Evolutionary conservation across 2,329 filamentous ascomycete species (phyloP), one percentile per base, ranked within the genome.

Genomic region (Trichoderma koningii): DNA sequence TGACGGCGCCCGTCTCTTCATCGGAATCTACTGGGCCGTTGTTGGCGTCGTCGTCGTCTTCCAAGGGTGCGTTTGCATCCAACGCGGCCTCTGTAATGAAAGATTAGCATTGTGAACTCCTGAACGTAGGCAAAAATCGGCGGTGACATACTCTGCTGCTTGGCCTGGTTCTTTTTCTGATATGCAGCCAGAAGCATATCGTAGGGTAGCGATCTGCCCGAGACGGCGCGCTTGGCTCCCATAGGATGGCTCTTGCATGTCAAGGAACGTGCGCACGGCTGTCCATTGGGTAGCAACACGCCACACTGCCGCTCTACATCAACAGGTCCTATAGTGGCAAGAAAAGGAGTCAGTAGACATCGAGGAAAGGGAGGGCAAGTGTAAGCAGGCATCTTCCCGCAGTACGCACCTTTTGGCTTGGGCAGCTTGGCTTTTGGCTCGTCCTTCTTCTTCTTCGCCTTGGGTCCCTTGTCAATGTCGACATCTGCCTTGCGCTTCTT

Each of bases 91-190:
- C 92, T 95, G 75, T 72, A 75, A 19, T 55, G 26, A 47, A 38
- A 15, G 60, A 15, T 63, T 55, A 63, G 50, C 23, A n/a, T 53
- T 28, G 26, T 26, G 17, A 7, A 17, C 14, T 19, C 10, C 12
- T 2, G 5, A 38, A 38, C 34, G 34, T 12, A 14, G 34, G 4
- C 12, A 9, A 10, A 21, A 7, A 28, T 12, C 5, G 26, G 45
- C 17, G 62, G 45, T 14, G 50, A 84, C 89, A 79, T 83, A 93
- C 92, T 96, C 77, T 98, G 95, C 80, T 97, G 92, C 74, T 97
- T 96, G 23, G 95, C 95, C 77, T 98, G 95, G 72, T 99, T 99
- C 83, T 97, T 98, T 84, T 98, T 97, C 76, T 95, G 91, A 73
- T 95, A 95, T 7, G 90, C 89, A 15, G 90, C 88, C 44, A 97